Evolutionary conservation across 192 early-diverging fungal species (phyloP).

Genomic region (Fimicolochytrium jonesii): DNA sequence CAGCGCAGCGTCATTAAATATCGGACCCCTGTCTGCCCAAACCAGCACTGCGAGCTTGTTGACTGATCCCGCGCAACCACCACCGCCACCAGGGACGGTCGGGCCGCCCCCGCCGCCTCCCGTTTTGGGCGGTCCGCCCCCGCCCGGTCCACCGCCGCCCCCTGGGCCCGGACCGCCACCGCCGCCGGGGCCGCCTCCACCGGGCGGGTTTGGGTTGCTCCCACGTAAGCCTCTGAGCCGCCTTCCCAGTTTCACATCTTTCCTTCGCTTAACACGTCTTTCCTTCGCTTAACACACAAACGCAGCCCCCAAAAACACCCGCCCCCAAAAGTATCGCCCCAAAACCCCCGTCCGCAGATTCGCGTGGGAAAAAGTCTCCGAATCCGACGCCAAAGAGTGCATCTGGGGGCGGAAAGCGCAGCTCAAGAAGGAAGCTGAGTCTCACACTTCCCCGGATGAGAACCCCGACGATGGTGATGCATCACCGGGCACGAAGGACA

Average conservation of each 20-base stretch:
- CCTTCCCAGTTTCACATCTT: too few relatives aligned
- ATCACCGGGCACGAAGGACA: background rate
- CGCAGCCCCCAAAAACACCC: too few relatives aligned
- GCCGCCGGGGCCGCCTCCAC: slow-evolving; percentile 29
- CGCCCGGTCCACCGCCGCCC: slow-evolving; percentile 33
- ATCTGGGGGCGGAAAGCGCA: slow-evolving; percentile 31
- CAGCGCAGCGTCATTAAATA: too few relatives aligned
- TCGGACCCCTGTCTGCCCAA: background rate
- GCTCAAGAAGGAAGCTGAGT: too few relatives aligned
- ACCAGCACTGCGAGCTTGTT: background rate
- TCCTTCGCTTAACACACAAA: too few relatives aligned
- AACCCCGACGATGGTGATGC: background rate
- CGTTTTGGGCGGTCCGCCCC: slow-evolving; percentile 15
- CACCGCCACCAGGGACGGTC: slow-evolving; percentile 28
- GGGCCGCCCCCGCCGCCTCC: slow-evolving; percentile 27
- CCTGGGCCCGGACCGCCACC: slow-evolving; percentile 14
- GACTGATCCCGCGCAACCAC: background rate
- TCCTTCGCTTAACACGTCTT: too few relatives aligned
- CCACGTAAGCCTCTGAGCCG: too few relatives aligned
- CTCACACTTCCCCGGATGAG: slow-evolving; percentile 2
- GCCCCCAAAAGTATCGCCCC: slow-evolving; percentile 34
- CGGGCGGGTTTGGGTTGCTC: background rate
- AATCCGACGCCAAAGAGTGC: slow-evolving; percentile 25
- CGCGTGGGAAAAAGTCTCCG: slow-evolving; percentile 43
- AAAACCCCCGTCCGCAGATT: slow-evolving; percentile 29